Base-by-base conservation (phyloP, 2,329 filamentous ascomycete species). In the Leptographium wingfieldii region DNA sequence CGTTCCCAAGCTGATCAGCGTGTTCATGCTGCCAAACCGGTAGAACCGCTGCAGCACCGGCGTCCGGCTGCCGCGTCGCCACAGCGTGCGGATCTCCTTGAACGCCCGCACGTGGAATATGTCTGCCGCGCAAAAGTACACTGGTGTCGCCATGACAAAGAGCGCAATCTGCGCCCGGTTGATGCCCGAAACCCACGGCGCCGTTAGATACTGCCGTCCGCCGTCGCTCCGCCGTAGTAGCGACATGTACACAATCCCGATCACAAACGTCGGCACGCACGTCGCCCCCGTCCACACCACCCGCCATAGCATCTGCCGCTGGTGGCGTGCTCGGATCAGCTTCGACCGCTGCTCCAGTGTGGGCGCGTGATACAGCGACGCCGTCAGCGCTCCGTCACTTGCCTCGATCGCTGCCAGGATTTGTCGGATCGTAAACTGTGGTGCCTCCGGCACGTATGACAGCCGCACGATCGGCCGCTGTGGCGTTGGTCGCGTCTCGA, bases 11-110 rank as follows among this genome's bases (percentile, higher is more conserved):
- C 88, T 94, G 73, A 96, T 92, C 62, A 96, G 80, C 75, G 95
- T 87, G 69, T 95, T 95, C 92, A 96, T 96, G 74, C 91, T 96
- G 10, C 92, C 92, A 68, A 96, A 96, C n/a, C 88, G 85, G 70
- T 91, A 90, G 68, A 96, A 92, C 16, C 92, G 80, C 65, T 86
- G 81, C 19, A 88, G 66, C 4, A 95, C 70, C 0, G 90, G 88
- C 1, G 86, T 86, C 46, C 80, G 82, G 69, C 90, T 95, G 33
- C 84, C 82, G 2, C 76, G 83, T 27, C 87, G 80, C 92, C 92
- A 96, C 63, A 96, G 76, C 0, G 84, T 79, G 62, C 78, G 78
- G 14, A 96, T 74, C 67, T 96, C 92, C 69, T 91, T 94, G 65
- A 91, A 69, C 0, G 90, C 88, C 49, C 88, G 81, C 14, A 79